Conservation (phyloP, 179 eudicot species). For the Nepenthes alata region DNA sequence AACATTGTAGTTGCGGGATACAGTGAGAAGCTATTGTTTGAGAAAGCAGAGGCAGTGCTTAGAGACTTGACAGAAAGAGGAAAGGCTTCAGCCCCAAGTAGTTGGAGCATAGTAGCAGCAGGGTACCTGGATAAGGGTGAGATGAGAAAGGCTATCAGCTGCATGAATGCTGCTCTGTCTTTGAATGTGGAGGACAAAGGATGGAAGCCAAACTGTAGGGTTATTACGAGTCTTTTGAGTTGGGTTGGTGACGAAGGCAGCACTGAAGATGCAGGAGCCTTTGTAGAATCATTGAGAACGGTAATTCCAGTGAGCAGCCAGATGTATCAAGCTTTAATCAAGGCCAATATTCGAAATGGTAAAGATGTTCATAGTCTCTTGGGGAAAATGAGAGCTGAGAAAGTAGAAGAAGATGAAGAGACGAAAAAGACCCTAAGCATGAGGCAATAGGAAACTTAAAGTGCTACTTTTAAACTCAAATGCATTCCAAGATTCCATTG, state of each 20-base stretch:
- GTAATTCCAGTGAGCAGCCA: constrained; percentile 28
- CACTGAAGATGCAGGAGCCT: constrained; percentile 36
- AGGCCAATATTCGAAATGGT: constrained; percentile 34
- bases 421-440: constrained; percentile 34
- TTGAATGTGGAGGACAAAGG: constrained; percentile 24
- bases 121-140: constrained; percentile 46
- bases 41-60: constrained; percentile 59
- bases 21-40: constrained; percentile 33
- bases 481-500: too few species aligned
- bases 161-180: constrained; percentile 42
- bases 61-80: constrained; percentile 24
- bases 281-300: constrained; percentile 31
- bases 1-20: constrained; percentile 32
- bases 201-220: constrained; percentile 39
- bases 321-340: constrained; percentile 53
- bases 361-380: constrained; percentile 38
- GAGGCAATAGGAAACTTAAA: constrained; percentile 7
- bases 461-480: too few species aligned
- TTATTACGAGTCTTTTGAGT: constrained; percentile 26
- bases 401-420: constrained; percentile 32
- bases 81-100: constrained; percentile 28
- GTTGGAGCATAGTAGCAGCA: constrained; percentile 47
- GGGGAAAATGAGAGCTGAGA: constrained; percentile 46
- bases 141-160: constrained; percentile 30
- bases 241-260: constrained; percentile 50